Base-by-base conservation (phyloP, 73 alveolate species). In the Stentor roeselii region DNA sequence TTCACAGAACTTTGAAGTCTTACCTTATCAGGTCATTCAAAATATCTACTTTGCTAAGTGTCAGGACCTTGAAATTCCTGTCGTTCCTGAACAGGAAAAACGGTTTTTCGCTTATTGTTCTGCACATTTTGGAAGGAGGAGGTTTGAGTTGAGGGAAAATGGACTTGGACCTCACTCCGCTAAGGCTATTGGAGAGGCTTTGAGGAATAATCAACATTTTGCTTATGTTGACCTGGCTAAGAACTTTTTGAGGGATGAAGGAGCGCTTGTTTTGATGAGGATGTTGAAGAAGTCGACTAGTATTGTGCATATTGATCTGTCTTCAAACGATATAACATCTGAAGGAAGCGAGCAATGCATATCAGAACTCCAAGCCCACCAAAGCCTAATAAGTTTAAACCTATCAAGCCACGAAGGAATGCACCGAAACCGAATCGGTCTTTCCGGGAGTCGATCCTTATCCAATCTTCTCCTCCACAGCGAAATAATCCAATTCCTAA, bases 361-460 rank as follows among this genome's bases (percentile, higher is more conserved):
- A 37, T 59, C 34, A 50, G 75, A 36, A 27, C n/a, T 85, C 41
- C 34, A 38, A 3, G 34, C 38, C 37, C 39, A 76, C 15, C 88
- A 74, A 42, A 39, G 76, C 31, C 6, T 85, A 0, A 42, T 78
- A 3, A 59, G 86, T 15, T 27, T 85, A 4, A 83, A 85, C 30
- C 40, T 85, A 41, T 76, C 91, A 78, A 39, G 88, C 36, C 84
- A 85, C 21, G 91, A 85, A 31, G 91, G 91, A 3, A 74, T 85
- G 82, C 75, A 85, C 74, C 58, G 91, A n/a, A 85, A 85, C 30
- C 76, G 86, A 36, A 35, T 85, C 3, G 84, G 88, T 4, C 1
- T 58, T 2, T 60, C 50, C 41, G 89, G 91, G 1, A 59, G 82
- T 37, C 83, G 42, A 32, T 82, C 86, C 11, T 32, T 82, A 2